Base-by-base conservation (phyloP, 768 basidiomycete genomes). In the Tubosaeta sp. region DNA sequence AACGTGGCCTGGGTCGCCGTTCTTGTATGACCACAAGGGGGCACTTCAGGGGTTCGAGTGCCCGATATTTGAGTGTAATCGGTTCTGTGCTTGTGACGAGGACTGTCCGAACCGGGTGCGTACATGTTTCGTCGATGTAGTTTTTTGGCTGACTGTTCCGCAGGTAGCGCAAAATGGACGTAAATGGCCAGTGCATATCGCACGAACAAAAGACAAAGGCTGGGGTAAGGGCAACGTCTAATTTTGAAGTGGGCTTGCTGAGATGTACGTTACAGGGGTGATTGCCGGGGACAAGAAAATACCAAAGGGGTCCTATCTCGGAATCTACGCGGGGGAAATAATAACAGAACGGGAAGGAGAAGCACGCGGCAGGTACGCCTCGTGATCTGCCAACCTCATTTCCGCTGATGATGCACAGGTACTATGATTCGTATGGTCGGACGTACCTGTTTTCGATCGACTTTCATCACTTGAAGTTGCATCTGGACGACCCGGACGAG, bases 51-150 rank as follows among this genome's bases (percentile, higher is more conserved):
- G 62, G 3, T 58, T 68, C 14, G 76, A 73, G 6, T 77, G 76
- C 48, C 87, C 90, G 0, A 83, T 94, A 24, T 88, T 88, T 58
- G 93, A 96, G 68, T 96, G 93, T 63, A 91, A 93, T 61, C 82
- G 79, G 39, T 72, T 82, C 25, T 96, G 93, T 63, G 76, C 77
- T 2, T 96, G 93, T 68, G 83, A 83, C 13, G 85, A 87, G 2
- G 81, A 86, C 39, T 96, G 93, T 64, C 73, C 72, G 44, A 95
- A 94, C 68, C 71, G 92, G 68, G 92, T 93, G 61, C 36, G 44
- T 48, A 13, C 1, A 8, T 22, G 19, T 1, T 13, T 4, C 22
- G 10, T n/a, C 36, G 46, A 27, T 42, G 18, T n/a, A 10, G n/a
- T 5, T 18, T 46, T 12, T 38, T 39, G 3, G 49, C 42, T 41